A percentile compares a stretch with the other conserved stretches of the same genome.
phyloP scores from a whole-genome alignment of 1,284 basidiomycete species.

The Trametes polyzona region DNA sequence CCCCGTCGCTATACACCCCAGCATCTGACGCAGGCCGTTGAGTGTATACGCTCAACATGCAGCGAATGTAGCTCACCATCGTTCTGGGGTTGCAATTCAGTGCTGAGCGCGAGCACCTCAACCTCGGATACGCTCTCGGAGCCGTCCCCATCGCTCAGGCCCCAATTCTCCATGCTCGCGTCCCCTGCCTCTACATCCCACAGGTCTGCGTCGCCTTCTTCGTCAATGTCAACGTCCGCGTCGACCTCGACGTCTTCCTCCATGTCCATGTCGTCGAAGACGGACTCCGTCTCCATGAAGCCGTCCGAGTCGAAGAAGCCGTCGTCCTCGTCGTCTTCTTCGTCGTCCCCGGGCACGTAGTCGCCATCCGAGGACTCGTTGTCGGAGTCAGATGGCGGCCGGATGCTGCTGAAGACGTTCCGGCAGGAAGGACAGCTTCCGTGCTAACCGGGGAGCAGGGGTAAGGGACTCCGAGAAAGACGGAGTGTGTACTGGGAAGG shows the following conservation, averaged over 20 bases:
- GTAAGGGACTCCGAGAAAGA: conserved; percentile 9
- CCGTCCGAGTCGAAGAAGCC: conserved; percentile 44
- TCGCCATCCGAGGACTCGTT: conserved; percentile 70
- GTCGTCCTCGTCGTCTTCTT: conserved; percentile 50
- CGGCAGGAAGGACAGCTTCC: conserved; percentile 75
- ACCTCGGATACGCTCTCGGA: conserved; percentile 33
- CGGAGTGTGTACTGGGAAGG: not conserved
- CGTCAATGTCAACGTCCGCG: conserved; percentile 25
- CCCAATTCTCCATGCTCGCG: conserved; percentile 28
- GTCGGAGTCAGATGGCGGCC: conserved; percentile 54
- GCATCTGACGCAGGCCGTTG: conserved; percentile 10
- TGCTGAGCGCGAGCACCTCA: conserved; percentile 23
- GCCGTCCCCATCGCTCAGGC: conserved; percentile 33
- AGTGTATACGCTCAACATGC: not conserved
- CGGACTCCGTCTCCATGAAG: conserved; percentile 37
- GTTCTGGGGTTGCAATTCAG: conserved; percentile 13
- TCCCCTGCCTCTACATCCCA: conserved; percentile 30
- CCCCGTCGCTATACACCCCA: conserved; percentile 19
- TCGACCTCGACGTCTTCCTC: conserved; percentile 26
- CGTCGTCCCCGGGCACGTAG: conserved; percentile 60
- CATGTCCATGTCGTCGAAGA: conserved; percentile 35
- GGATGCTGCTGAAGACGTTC: conserved; percentile 57
- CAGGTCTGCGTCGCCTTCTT: not conserved
- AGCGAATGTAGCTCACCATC: conserved; percentile 16
- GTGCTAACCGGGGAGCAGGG: conserved; percentile 44